phyloP scores from a whole-genome alignment of 352 stramenopile genomes.

The Globisporangium emineosum region DNA sequence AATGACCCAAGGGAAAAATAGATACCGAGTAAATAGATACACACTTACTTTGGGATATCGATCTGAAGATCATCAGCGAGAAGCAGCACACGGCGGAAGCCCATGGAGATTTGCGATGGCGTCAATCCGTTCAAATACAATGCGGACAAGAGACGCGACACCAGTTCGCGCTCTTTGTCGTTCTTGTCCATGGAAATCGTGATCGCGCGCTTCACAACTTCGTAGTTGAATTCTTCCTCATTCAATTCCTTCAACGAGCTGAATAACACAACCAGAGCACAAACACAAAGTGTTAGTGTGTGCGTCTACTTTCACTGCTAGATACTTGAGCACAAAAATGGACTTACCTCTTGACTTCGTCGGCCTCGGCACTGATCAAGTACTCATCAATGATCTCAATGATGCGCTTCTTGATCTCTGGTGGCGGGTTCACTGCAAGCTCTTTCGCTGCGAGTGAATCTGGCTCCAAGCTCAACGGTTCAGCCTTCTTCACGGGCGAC shows the following conservation, averaged over 20 bases:
- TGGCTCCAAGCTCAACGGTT: conserved; percentile 48
- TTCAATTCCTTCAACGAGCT: conserved; percentile 72
- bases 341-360: conserved; percentile 81
- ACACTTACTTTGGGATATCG: conserved; percentile 87
- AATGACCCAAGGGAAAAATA: background rate
- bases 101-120: conserved; percentile 78
- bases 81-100: conserved; percentile 96
- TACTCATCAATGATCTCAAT: conserved; percentile 89
- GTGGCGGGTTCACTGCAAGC: conserved; percentile 63
- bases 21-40: background rate
- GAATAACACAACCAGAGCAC: conserved; percentile 1
- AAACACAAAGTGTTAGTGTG: background rate
- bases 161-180: conserved; percentile 90
- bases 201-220: conserved; percentile 94
- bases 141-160: conserved; percentile 91
- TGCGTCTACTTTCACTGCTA: background rate
- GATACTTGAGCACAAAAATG: background rate
- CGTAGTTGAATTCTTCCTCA: conserved; percentile 81
- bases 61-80: conserved; percentile 95
- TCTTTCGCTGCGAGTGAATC: conserved; percentile 75
- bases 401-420: conserved; percentile 89
- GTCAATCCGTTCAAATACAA: conserved; percentile 90
- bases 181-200: conserved; percentile 94
- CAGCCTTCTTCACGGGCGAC: conserved; percentile 42
- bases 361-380: conserved; percentile 82